Evolutionary conservation across 2,329 filamentous ascomycete genomes (phyloP).

Genomic region (Pochonia chlamydosporia): DNA sequence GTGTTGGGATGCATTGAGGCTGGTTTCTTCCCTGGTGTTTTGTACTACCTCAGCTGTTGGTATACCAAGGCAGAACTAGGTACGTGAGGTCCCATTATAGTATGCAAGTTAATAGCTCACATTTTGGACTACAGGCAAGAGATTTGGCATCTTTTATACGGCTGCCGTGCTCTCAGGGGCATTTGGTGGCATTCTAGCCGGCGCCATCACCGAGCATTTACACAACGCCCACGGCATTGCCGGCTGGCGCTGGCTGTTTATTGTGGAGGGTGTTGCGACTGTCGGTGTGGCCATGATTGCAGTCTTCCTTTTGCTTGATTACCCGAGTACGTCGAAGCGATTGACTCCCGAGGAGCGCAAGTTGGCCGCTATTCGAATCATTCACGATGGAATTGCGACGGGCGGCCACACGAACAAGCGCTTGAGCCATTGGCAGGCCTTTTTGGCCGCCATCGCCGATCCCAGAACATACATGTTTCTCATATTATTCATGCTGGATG

Average conservation of each 20-base stretch:
- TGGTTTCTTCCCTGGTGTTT: conserved; percentile 45
- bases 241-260: conserved; percentile 65
- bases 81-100: too few species aligned
- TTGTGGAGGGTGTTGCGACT: conserved; percentile 58
- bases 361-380: conserved; percentile 6
- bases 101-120: too few species aligned
- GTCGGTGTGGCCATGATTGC: conserved; percentile 44
- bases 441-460: conserved; percentile 23
- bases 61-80: conserved; percentile 32
- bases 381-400: conserved; percentile 21
- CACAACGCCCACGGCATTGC: conserved; percentile 46
- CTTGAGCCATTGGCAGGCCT: conserved; percentile 5
- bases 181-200: conserved; percentile 57
- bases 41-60: conserved; percentile 50
- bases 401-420: conserved; percentile 16
- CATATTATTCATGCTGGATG: conserved; percentile 8
- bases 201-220: conserved; percentile 52
- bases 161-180: conserved; percentile 56
- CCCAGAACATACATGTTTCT: conserved; percentile 9
- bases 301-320: conserved; percentile 60
- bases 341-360: conserved; percentile 39
- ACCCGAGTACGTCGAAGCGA: conserved; percentile 57
- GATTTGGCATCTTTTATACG: conserved; percentile 52
- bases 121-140: too few species aligned
- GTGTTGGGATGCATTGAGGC: conserved; percentile 45